Base-by-base conservation (phyloP, 2,329 filamentous ascomycete genomes). In the Fusarium tjaetaba region DNA sequence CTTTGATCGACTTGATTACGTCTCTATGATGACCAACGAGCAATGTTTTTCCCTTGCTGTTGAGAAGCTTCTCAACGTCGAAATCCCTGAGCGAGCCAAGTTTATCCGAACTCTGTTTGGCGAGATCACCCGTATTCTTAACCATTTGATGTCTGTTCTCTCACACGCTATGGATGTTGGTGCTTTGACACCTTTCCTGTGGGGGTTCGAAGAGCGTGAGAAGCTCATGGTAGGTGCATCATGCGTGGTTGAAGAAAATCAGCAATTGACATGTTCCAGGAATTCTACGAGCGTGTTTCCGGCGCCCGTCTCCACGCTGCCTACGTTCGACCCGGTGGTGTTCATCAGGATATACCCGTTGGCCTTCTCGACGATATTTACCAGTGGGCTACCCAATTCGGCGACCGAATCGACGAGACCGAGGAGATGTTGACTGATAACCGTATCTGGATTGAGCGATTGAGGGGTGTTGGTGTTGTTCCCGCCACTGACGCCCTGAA, bases 11-110 rank as follows among this genome's bases (percentile, higher is more conserved):
- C 89, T 99, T 83, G 96, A 99, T 85, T 99, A 99, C 84, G 95
- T 98, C 78, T 98, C 95, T 80, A 99, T 99, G 97, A 99, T 99
- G 96, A 99, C 96, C 80, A 99, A 99, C 85, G 96, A 99, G 88
- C 96, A 99, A 86, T 97, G 95, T 82, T 99, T 94, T 85, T 91
- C 95, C 42, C 89, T 99, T 76, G 96, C 95, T 26, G 96, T 98
- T 63, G 96, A 99, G 89, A 99, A 99, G 89, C 89, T 99, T 70
- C 88, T 99, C 79, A 99, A 99, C 84, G 88, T 99, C 75, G 97
- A 99, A 83, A 94, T 99, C 73, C 96, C 96, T 30, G 93, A 96
- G 75, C 90, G 96, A 80, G 96, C 96, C 79, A 98, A 99, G 87
- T 99, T 92, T 87, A 99, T 99, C 81, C 91, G 96, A 76, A 98